A percentile compares a stretch with the other conserved stretches of the same genome.
phyloP scores from a whole-genome alignment of 1,139 yeast genomes.

The Arxiozyma bovina region DNA sequence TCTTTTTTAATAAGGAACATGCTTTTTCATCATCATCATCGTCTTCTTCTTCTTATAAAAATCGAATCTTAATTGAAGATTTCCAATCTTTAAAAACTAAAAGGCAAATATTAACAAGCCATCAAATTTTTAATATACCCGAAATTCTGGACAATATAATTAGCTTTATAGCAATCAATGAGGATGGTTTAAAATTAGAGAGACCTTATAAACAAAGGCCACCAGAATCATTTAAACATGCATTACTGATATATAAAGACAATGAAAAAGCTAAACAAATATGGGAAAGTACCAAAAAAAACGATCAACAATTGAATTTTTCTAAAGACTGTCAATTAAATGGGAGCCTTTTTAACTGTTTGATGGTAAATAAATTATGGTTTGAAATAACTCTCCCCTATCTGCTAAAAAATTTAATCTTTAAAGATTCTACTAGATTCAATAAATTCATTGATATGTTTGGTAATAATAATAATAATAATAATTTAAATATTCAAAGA shows the following conservation, averaged over 20 bases:
- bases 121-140: slow-evolving; percentile 60
- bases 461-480: neutral
- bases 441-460: slow-evolving; percentile 33
- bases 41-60: neutral
- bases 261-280: slow-evolving; percentile 42
- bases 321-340: neutral
- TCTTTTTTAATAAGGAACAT: neutral
- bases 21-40: neutral
- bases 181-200: slow-evolving; percentile 11
- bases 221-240: slow-evolving; percentile 61
- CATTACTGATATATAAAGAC: slow-evolving; percentile 49
- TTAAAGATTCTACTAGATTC: slow-evolving; percentile 44
- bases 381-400: slow-evolving; percentile 46
- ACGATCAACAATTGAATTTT: slow-evolving; percentile 4
- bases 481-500: slow-evolving; percentile 32
- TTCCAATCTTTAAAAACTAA: slow-evolving; percentile 7
- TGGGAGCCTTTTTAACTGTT: slow-evolving; percentile 40
- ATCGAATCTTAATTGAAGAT: slow-evolving; percentile 4
- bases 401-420: slow-evolving; percentile 47
- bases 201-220: slow-evolving; percentile 48
- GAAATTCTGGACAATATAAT: slow-evolving; percentile 63
- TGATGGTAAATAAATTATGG: slow-evolving; percentile 64
- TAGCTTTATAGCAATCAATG: slow-evolving; percentile 41
- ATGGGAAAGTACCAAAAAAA: slow-evolving; percentile 34
- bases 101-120: slow-evolving; percentile 14